Evolutionary conservation across 176 grass and related monocot species (phyloP).

Genomic region (Rhynchospora tenuis): DNA sequence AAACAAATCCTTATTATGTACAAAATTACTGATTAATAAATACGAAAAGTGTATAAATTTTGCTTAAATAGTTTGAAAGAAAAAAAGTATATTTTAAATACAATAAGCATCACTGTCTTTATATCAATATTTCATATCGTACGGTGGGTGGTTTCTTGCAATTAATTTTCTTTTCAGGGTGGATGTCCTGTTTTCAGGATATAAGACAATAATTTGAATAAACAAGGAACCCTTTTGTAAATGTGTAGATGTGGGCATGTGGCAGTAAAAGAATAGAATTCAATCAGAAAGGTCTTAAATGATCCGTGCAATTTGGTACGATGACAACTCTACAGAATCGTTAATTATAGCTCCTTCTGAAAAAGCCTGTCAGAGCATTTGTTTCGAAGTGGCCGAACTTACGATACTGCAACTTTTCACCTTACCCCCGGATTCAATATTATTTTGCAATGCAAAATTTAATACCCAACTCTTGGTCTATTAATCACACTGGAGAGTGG

Average conservation of each 20-base stretch:
- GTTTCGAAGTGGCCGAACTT: not conserved
- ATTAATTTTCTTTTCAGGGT: no score
- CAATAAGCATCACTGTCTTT: no score
- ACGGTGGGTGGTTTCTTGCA: no score
- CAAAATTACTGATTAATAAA: no score
- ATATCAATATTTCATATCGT: no score
- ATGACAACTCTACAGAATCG: conserved; percentile 11
- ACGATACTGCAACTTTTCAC: not conserved
- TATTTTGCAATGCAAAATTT: not conserved
- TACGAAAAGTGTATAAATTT: no score
- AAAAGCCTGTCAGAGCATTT: conserved; percentile 22
- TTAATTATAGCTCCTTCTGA: conserved; percentile 22
- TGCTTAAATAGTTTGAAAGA: no score
- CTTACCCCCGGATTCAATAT: not conserved
- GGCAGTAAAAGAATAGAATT: not conserved
- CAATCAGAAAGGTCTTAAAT: conserved; percentile 19
- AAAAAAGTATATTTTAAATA: no score
- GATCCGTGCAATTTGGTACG: conserved; percentile 18
- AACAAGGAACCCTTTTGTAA: not conserved
- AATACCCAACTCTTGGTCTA: no score
- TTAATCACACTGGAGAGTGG: no score
- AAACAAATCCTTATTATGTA: no score
- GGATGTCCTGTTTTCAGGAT: not conserved
- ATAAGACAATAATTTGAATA: not conserved
- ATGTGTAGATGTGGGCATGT: not conserved